These are phyloP conservation scores for Citrus hindsii DNA, from an alignment of 345 rosid genomes.

Conservation along the genomic window DNA sequence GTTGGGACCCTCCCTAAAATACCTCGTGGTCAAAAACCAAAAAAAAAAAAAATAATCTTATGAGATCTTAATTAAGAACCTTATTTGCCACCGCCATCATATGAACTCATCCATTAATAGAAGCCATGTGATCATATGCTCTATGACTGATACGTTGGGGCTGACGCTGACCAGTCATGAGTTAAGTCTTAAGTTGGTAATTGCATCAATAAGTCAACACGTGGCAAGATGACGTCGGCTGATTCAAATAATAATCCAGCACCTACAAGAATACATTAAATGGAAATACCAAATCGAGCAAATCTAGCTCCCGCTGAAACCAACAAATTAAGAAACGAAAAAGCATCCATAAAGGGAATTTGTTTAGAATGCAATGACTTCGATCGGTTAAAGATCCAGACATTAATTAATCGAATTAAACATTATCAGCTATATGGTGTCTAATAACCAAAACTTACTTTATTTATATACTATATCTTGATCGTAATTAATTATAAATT, in stretches of 20 bases:
- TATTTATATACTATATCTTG: neutral
- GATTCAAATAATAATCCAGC: neutral
- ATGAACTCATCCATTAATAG: neutral
- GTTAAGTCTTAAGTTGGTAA: neutral
- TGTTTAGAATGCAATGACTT: neutral
- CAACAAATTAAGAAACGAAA: neutral
- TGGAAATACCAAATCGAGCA: neutral
- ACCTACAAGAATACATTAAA: too few species aligned
- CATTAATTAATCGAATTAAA: too few species aligned
- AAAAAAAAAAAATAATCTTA: too few species aligned
- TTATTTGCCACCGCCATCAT: too few species aligned
- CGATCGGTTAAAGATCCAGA: neutral
- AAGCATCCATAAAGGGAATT: neutral
- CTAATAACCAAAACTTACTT: neutral
- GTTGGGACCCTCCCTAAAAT: too few species aligned
- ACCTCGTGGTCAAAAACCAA: too few species aligned
- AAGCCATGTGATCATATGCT: neutral
- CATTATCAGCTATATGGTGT: neutral
- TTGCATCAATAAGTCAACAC: neutral
- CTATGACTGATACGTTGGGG: neutral
- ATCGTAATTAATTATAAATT: neutral
- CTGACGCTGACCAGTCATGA: neutral
- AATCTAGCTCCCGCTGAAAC: neutral
- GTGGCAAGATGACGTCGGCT: neutral
- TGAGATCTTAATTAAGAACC: neutral